These are phyloP conservation scores for Penicillium sp. DNA, from an alignment of 2,329 filamentous ascomycete species.

Conservation along the genomic window DNA sequence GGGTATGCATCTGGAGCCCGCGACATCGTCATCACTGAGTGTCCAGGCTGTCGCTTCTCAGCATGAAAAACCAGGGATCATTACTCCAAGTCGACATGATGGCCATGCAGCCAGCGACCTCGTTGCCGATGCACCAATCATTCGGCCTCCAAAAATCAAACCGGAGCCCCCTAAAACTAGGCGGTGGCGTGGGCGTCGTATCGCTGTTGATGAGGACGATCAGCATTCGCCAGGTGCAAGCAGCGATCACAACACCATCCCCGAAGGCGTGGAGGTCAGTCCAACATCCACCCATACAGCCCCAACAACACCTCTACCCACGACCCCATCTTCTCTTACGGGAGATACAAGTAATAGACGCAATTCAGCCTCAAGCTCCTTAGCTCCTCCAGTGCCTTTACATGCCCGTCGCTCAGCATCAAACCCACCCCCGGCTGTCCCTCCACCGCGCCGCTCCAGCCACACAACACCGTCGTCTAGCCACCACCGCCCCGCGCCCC, in stretches of 20 bases:
- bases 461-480: conserved; percentile 31
- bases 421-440: conserved; percentile 45
- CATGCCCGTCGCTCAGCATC: conserved; percentile 37
- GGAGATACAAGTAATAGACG: conserved; percentile 16
- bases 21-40: conserved; percentile 74
- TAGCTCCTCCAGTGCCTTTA: conserved; percentile 27
- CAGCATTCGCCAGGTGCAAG: conserved; percentile 24
- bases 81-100: conserved; percentile 71
- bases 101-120: conserved; percentile 35
- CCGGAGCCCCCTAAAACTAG: conserved; percentile 49
- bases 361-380: conserved; percentile 30
- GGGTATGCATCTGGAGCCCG: conserved; percentile 72
- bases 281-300: conserved; percentile 16
- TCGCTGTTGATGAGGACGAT: conserved; percentile 37
- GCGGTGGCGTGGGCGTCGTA: conserved; percentile 46
- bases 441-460: conserved; percentile 45
- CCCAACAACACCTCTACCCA: conserved; percentile 6
- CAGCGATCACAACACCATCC: conserved; percentile 32
- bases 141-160: conserved; percentile 37
- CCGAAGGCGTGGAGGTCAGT: conserved; percentile 28
- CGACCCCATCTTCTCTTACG: conserved; percentile 5
- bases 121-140: conserved; percentile 21
- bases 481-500: conserved; percentile 26
- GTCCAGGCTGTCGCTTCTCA: conserved; percentile 78
- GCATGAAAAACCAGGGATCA: conserved; percentile 79